A percentile compares a stretch with the other conserved stretches of the same genome.
Conservation (phyloP, 2,329 filamentous ascomycete species). For the Arthrobotrys musiformis region DNA sequence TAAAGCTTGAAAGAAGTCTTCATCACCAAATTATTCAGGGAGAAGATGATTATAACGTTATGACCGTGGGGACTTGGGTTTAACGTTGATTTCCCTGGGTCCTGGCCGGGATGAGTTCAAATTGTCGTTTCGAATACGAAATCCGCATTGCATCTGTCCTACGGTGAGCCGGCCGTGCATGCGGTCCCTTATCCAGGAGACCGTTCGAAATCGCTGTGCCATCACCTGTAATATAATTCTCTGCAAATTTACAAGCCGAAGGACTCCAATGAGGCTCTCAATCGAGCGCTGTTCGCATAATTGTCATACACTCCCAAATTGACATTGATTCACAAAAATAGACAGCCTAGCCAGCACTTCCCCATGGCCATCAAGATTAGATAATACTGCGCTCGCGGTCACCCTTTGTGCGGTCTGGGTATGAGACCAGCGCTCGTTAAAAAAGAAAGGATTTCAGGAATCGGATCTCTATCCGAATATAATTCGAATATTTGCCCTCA, state of each 20-base stretch:
- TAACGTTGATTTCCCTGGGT: background rate
- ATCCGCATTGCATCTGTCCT: background rate
- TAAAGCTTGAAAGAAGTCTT: no score
- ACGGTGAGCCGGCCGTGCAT: background rate
- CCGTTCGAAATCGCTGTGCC: background rate
- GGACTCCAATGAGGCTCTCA: conserved; percentile 5
- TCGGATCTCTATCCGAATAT: conserved; percentile 1
- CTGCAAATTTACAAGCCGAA: no score
- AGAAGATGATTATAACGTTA: conserved; percentile 35
- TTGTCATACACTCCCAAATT: background rate
- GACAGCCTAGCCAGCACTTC: no score
- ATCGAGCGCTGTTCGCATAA: background rate
- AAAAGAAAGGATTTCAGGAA: background rate
- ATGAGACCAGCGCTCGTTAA: background rate
- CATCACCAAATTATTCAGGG: background rate
- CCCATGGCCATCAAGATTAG: background rate
- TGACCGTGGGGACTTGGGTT: background rate
- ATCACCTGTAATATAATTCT: no score
- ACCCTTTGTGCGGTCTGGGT: no score
- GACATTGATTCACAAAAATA: background rate
- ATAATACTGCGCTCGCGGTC: background rate
- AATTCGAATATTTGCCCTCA: background rate
- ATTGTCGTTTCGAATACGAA: background rate
- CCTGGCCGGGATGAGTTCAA: no score
- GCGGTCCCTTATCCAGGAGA: background rate